Evolutionary conservation across 2,329 filamentous ascomycete genomes (phyloP), one percentile per base, ranked within the genome.

Genomic region (Penicillium polonicum): DNA sequence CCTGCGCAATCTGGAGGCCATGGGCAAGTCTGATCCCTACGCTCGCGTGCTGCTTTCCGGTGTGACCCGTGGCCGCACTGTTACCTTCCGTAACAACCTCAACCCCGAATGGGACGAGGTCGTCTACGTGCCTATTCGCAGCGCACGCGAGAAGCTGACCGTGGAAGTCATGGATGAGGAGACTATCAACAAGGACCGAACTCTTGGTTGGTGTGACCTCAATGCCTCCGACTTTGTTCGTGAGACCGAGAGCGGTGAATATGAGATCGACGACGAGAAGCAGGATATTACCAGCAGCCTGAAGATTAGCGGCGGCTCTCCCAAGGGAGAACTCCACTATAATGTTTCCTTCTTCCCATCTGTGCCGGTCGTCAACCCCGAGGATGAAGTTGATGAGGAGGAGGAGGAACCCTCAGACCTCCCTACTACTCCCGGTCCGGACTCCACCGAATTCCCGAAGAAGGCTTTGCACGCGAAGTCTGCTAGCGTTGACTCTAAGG

Each of bases 131-230:
- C 93, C 95, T 1, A 84, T 99, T 57, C 93, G 97, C 73, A 92
- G 88, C 7, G 69, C 84, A 15, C 88, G 91, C 33, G 94, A 99
- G 73, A 91, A 89, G 69, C 80, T 99, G 31, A 86, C 87, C 1
- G 78, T 99, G 19, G 94, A 99, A 74, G 92, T 97, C 63, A 96
- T 99, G 93, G 94, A 99, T 68, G 87, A 94, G 60, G 94, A 99
- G 76, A 92, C 87, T 66, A 83, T 97, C 70, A 91, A 91, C 68
- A 94, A 92, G 72, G 94, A 99, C 74, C 88, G 94, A 56, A 89
- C 89, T 42, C 83, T 99, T 35, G 94, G 94, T 52, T 82, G 89
- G 54, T 78, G 94, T 19, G 92, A 97, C 65, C 76, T 97, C 27
- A 81, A 84, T 52, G 87, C 89, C 9, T 81, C 87, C 19, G 91